Evolutionary conservation across 139 green algal genomes (phyloP), one percentile per base, ranked within the genome.

Genomic region (Coccomyxa sp.): DNA sequence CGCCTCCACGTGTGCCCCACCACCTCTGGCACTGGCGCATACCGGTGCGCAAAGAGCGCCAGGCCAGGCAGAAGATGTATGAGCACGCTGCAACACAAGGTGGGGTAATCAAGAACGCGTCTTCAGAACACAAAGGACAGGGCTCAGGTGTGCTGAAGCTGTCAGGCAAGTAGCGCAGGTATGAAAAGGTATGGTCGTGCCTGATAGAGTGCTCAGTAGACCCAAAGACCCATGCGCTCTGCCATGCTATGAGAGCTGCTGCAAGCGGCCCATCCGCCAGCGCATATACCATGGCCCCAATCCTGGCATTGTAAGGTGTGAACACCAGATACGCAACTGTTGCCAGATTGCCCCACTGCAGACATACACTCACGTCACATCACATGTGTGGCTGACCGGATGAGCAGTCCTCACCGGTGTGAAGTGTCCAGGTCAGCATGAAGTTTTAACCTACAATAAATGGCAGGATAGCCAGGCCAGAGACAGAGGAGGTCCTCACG

Each of bases 61-160:
- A 94, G 78, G 7, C 90, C 90, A 10, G 90, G 90, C 36, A 94
- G 80, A 37, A 90, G 68, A 71, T 94, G 90, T 38, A 94, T 82
- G 6, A 94, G 39, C 34, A 92, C 87, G 50, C 88, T 91, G 86
- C 54, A 79, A 7, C 34, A 41, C 29, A 27, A 14, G 16, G 24
- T 41, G 70, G 12, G 2, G 33, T 29, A 34, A 2, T 55, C 9
- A 29, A 14, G 12, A 33, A 31, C 24, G 31, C 24, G 10, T 22
- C 36, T 54, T 31, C 70, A 76, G 36, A 4, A 50, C 1, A 76
- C 10, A 39, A 27, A 35, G n/a, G 29, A 16, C 50, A 10, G 16
- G 1, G 18, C 7, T 44, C 68, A 39, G n/a, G 31, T 36, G 29
- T 27, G 31, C 6, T n/a, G 24, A 72, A n/a, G n/a, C n/a, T n/a